phyloP scores from a whole-genome alignment of 2,329 filamentous ascomycete species.

The Hypoxylon rubiginosum region DNA sequence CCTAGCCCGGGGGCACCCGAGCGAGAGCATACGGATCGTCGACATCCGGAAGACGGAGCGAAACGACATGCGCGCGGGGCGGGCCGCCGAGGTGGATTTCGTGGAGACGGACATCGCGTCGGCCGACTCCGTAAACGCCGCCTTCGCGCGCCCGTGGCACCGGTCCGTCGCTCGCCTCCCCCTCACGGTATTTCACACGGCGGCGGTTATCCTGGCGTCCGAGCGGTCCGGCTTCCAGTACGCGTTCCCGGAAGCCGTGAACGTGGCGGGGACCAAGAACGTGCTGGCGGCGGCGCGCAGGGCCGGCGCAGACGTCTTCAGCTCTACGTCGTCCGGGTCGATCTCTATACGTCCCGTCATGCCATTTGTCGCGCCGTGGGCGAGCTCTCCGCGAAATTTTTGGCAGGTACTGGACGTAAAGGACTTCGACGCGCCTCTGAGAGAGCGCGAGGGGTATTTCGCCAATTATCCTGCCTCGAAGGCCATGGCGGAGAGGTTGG shows the following conservation, averaged over 20 bases:
- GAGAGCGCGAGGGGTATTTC: slow-evolving; percentile 59
- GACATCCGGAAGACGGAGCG: slow-evolving; percentile 63
- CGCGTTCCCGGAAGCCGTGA: slow-evolving; percentile 61
- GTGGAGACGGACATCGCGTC: slow-evolving; percentile 66
- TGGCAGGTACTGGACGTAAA: slow-evolving; percentile 62
- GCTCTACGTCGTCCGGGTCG: slow-evolving; percentile 67
- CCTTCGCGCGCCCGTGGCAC: slow-evolving; percentile 64
- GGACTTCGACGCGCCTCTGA: slow-evolving; percentile 58
- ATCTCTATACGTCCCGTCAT: slow-evolving; percentile 52
- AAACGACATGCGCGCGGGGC: slow-evolving; percentile 57
- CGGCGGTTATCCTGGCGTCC: slow-evolving; percentile 65
- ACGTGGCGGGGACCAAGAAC: slow-evolving; percentile 64
- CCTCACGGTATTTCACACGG: slow-evolving; percentile 70
- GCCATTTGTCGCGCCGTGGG: slow-evolving; percentile 58
- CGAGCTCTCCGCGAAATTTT: slow-evolving; percentile 54
- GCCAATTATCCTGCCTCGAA: slow-evolving; percentile 66
- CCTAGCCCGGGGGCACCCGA: slow-evolving; percentile 64
- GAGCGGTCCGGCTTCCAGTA: slow-evolving; percentile 63
- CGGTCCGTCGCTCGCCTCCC: slow-evolving; percentile 57
- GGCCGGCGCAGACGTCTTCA: slow-evolving; percentile 63
- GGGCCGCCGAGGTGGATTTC: slow-evolving; percentile 57
- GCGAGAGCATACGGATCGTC: slow-evolving; percentile 65
- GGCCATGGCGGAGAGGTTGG: slow-evolving; percentile 63
- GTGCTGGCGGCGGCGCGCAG: slow-evolving; percentile 62
- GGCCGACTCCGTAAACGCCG: slow-evolving; percentile 56